Base-by-base conservation (phyloP, 257 asterid genomes). In the Cynanchum wilfordii region DNA sequence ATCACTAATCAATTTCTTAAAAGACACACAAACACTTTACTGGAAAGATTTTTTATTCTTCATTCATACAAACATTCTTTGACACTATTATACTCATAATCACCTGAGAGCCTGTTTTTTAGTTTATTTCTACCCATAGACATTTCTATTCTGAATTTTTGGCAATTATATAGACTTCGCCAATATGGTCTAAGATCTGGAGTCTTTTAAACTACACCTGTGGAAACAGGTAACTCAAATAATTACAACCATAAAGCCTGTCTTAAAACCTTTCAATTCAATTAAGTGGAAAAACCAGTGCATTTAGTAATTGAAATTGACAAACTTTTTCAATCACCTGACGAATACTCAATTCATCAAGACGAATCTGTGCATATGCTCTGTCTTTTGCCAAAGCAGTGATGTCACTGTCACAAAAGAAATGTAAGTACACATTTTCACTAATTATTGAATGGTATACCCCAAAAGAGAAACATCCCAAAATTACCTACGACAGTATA, bases 341-440 rank as follows among this genome's bases (percentile, higher is more conserved):
- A 49, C 80, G 85, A 72, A 89, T 85, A 75, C 82, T 85, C 84
- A 87, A 81, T 79, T 87, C 87, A 78, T 87, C 92, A 74, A 89
- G 95, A 71, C 71, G 87, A 77, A 89, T 76, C 75, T 85, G 92
- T 10, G 89, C 85, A 69, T 89, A 89, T 33, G 85, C 86, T 80
- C 82, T 85, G 85, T 85, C 92, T 79, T 87, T 89, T 73, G 92
- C 92, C 89, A 89, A 84, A 76, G 92, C 87, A 73, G 92, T 89
- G 70, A 89, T 89, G 77, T 89, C 95, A 25, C 95, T 89, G 88
- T 74, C 22, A 66, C 72, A 36, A 70, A 73, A 73, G 55, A 80
- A 67, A 68, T 76, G 8, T 47, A 77, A 33, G 33, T 70, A 36
- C 60, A 29, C 24, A 54, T 16, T 36, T 52, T 33, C 29, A 63